phyloP scores from a whole-genome alignment of 352 stramenopile genomes.

The Pythium rishiriense region DNA sequence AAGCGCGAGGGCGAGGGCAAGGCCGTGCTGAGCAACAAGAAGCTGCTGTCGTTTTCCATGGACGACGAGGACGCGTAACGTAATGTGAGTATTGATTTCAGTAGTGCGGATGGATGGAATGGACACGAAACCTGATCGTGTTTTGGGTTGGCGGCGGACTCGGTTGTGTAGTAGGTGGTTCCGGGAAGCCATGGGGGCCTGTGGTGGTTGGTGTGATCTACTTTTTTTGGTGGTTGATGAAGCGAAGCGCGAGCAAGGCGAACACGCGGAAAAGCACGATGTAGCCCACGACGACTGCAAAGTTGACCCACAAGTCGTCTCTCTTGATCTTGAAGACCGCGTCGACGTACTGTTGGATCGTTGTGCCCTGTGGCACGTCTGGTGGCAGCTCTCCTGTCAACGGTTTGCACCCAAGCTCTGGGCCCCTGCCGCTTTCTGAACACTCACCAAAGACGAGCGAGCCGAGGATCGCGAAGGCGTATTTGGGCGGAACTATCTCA shows the following conservation, averaged over 20 bases:
- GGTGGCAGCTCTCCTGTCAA: constrained; percentile 11
- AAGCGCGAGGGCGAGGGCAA: constrained; percentile 54
- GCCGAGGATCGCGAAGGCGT: constrained; percentile 21
- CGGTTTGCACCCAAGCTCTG: constrained; percentile 27
- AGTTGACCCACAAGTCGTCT: constrained; percentile 15
- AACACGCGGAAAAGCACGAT: constrained; percentile 14
- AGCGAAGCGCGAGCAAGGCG: constrained; percentile 8
- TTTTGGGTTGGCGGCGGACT: background rate
- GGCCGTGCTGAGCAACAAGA: constrained; percentile 62
- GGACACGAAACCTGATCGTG: background rate
- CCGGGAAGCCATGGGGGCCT: background rate
- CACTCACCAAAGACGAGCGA: constrained; percentile 28
- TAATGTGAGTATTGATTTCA: constrained; percentile 6
- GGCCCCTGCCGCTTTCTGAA: background rate
- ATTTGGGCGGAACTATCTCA: constrained; percentile 15
- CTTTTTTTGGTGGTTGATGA: constrained; percentile 14
- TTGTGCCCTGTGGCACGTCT: constrained; percentile 11
- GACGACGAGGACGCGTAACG: constrained; percentile 54
- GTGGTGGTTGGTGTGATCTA: background rate
- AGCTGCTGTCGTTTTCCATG: constrained; percentile 82
- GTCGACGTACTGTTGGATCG: constrained; percentile 33
- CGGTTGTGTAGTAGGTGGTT: too few relatives aligned
- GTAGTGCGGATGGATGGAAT: background rate
- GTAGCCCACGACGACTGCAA: constrained; percentile 5
- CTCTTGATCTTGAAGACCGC: constrained; percentile 21